Evolutionary conservation across 2,329 filamentous ascomycete genomes (phyloP).

Genomic region (Fusarium cyanostomum): DNA sequence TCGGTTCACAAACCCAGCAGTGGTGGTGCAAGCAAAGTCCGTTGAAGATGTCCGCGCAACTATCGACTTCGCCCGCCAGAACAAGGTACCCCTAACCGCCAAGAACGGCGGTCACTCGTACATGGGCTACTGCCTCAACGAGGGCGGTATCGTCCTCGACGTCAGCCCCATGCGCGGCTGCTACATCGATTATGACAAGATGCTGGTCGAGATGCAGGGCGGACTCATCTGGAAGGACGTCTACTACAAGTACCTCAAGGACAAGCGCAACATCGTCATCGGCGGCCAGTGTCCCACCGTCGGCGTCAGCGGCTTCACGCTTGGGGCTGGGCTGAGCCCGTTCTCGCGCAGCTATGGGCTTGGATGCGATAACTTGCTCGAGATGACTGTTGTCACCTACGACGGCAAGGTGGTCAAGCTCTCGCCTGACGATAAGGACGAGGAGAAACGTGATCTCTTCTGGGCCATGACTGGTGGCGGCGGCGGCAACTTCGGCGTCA

Average conservation of each 20-base stretch:
- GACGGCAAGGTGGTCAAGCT: neutral
- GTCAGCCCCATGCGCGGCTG: conserved; percentile 1
- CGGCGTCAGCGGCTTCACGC: conserved; percentile 7
- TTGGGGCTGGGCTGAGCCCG: conserved; percentile 4
- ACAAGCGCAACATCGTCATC: conserved; percentile 9
- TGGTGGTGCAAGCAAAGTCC: neutral
- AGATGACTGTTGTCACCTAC: conserved; percentile 1
- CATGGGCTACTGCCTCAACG: conserved; percentile 10
- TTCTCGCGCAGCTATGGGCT: conserved; percentile 9
- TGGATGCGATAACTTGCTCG: conserved; percentile 4
- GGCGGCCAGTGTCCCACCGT: neutral
- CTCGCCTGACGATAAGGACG: neutral
- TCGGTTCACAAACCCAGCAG: neutral
- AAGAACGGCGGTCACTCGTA: conserved; percentile 1
- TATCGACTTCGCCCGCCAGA: neutral
- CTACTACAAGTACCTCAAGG: conserved; percentile 4
- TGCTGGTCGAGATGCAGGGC: conserved; percentile 1
- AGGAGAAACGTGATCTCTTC: conserved; percentile 5
- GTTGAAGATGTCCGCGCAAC: neutral
- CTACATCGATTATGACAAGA: neutral
- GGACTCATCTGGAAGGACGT: conserved; percentile 2
- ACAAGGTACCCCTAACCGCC: neutral
- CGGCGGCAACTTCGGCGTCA: conserved; percentile 6
- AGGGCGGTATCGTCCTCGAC: conserved; percentile 5
- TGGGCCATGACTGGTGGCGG: conserved; percentile 11